phyloP scores from a whole-genome alignment of 2,329 filamentous ascomycete genomes.

The Ilyonectria robusta region DNA sequence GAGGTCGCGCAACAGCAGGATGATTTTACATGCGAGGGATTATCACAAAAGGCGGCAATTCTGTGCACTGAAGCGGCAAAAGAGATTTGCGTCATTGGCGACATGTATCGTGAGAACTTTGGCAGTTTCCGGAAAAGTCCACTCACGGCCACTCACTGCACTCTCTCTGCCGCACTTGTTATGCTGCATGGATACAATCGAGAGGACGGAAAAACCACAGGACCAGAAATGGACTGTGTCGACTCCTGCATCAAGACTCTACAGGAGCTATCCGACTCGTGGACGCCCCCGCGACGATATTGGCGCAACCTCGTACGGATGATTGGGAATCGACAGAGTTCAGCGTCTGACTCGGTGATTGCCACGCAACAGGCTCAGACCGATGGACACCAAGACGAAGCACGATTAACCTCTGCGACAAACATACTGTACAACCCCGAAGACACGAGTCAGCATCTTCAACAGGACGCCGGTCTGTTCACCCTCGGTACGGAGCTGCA shows the following conservation, averaged over 20 bases:
- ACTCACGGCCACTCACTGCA: constrained; percentile 11
- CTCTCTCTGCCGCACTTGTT: constrained; percentile 8
- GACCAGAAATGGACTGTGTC: neutral
- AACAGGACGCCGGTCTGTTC: too few relatives aligned
- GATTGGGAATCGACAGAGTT: neutral
- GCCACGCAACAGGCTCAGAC: neutral
- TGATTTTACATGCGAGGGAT: too few relatives aligned
- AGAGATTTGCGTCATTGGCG: neutral
- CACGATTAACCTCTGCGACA: too few relatives aligned
- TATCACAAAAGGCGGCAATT: too few relatives aligned
- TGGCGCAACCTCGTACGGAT: neutral
- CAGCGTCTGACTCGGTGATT: neutral
- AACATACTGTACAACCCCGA: too few relatives aligned
- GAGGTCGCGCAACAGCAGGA: neutral
- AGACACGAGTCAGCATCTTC: too few relatives aligned
- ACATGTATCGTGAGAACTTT: constrained; percentile 6
- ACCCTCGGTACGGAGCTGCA: too few relatives aligned
- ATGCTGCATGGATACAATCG: neutral
- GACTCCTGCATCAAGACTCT: constrained; percentile 8
- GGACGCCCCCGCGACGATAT: constrained; percentile 4
- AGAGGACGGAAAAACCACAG: neutral
- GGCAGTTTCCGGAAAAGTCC: constrained; percentile 18
- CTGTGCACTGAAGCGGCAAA: neutral
- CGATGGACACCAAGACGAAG: too few relatives aligned
- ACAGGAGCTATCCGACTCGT: constrained; percentile 9